Evolutionary conservation across 805 yeast species (phyloP).

Genomic region (Starmerella kuoi): DNA sequence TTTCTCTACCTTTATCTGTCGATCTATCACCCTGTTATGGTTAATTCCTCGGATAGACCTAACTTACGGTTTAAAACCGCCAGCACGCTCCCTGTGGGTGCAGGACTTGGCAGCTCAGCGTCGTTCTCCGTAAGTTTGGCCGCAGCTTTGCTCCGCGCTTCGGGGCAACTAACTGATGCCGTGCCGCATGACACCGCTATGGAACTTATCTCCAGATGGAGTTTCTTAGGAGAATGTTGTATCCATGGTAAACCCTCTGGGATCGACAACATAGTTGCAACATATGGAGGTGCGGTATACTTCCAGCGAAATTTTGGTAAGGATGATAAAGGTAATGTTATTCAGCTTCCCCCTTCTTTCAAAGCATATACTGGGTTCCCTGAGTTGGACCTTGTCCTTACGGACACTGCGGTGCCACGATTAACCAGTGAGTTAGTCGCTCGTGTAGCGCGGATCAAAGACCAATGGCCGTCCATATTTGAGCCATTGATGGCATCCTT

Average conservation of each 20-base stretch:
- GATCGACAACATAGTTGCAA: constrained; percentile 90
- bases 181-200: constrained; percentile 22
- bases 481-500: constrained; percentile 60
- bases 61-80: constrained; percentile 54
- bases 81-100: constrained; percentile 87
- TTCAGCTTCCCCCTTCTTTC: constrained; percentile 35
- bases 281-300: constrained; percentile 90
- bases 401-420: constrained; percentile 79
- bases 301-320: constrained; percentile 48
- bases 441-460: constrained; percentile 48
- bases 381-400: constrained; percentile 55
- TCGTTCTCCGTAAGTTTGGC: constrained; percentile 76
- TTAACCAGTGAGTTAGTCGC: constrained; percentile 76
- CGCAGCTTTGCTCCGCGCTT: constrained; percentile 50
- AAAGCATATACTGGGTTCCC: constrained; percentile 65
- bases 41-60: neutral
- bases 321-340: constrained; percentile 1
- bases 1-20: constrained; percentile 62
- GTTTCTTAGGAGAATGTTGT: constrained; percentile 87
- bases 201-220: constrained; percentile 63
- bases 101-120: constrained; percentile 93
- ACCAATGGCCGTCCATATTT: constrained; percentile 43
- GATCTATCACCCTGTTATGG: constrained; percentile 1
- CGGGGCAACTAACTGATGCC: constrained; percentile 37
- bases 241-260: constrained; percentile 96